Conservation (phyloP, 2,329 filamentous ascomycete genomes). For the Aureobasidium sp. region DNA sequence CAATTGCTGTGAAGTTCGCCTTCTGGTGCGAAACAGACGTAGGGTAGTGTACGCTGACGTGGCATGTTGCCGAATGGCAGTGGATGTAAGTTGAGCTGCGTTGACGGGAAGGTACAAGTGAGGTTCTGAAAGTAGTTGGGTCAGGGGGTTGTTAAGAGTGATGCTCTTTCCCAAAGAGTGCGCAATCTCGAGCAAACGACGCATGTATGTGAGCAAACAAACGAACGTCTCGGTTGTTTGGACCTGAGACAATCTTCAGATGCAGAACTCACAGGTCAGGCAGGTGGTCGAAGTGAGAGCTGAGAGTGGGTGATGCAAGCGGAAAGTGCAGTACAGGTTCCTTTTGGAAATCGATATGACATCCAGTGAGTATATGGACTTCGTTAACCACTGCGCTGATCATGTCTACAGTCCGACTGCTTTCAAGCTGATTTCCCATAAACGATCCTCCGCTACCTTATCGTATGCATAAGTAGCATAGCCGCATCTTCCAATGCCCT, state of each 20-base stretch:
- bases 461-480: slow-evolving; percentile 34
- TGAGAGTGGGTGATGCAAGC: neutral
- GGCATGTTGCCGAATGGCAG: neutral
- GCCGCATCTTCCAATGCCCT: slow-evolving; percentile 21
- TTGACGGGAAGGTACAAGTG: neutral
- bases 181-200: neutral
- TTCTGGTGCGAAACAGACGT: neutral
- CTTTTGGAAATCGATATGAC: neutral
- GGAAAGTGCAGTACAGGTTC: neutral
- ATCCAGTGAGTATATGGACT: neutral
- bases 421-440: slow-evolving; percentile 37
- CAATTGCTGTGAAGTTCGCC: neutral
- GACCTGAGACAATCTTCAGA: neutral
- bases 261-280: neutral
- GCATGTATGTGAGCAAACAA: neutral
- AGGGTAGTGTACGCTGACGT: neutral
- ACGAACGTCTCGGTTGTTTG: neutral
- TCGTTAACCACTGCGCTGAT: neutral
- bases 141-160: neutral
- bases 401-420: slow-evolving; percentile 20
- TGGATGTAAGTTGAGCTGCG: neutral
- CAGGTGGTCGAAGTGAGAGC: neutral
- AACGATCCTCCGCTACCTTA: slow-evolving; percentile 30
- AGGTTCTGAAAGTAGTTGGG: neutral
- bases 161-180: neutral